Evolutionary conservation across 495 filamentous ascomycete genomes (phyloP), one percentile per base, ranked within the genome.

Genomic region (Hypoxylon subgilvum): DNA sequence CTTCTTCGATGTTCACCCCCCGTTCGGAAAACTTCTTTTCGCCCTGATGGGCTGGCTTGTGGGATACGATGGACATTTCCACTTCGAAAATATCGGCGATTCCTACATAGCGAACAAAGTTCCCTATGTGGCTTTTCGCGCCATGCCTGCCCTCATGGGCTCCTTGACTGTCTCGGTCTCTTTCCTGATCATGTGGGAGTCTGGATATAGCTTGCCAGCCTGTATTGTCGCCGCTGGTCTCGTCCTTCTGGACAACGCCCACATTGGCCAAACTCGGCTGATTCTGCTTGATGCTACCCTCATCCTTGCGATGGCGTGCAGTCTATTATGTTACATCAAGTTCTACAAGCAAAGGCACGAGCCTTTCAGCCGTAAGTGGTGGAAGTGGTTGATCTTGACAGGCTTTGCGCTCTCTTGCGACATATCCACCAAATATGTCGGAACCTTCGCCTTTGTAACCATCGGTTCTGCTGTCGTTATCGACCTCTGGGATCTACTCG

Each of bases 1-100:
- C 77, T 99, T 99, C 84, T 99, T 99, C 84, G 94, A 99, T 81
- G 94, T 99, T 36, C 94, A 99, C 73, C 94, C 94, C 40, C 94
- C 94, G 6, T 96, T 99, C 65, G 94, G 89, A 72, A 92, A 91
- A 75, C 87, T 91, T 61, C 83, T 91, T 40, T 90, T 92, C 69
- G 94, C 94, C 51, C 83, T 97, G 30, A 92, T 96, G 80, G 94
- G 94, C 62, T 99, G 93, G 93, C 81, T 99, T 48, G 84, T 86
- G 14, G 94, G 94, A 65, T 99, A 95, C 69, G 91, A 97, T 76
- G 94, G 94, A 55, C 87, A 92, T 66, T 99, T 97, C 75, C 84
- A 92, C 71, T 99, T 99, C 76, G 94, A 97, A 52, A 99, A 97
- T 76, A 99, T 99, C 68, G 94, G 94, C 67, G 94, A 97, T 71